phyloP scores from a whole-genome alignment of 805 yeast genomes.

The Wickerhamiella sorbophila region DNA sequence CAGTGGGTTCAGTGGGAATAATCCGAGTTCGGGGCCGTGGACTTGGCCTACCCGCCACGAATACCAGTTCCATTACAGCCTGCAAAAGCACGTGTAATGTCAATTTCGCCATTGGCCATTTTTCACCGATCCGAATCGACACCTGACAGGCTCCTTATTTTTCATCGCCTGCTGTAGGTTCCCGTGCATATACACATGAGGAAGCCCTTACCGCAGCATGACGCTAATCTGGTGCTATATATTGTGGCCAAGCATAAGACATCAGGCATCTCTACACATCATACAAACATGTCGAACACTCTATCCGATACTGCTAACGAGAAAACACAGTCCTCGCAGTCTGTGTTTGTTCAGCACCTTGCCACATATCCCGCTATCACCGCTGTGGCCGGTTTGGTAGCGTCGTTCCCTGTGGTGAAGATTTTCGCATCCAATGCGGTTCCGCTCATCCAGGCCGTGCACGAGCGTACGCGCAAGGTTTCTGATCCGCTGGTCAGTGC shows the following conservation, averaged over 20 bases:
- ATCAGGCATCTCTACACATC: too few relatives aligned
- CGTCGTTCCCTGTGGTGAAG: slow-evolving; percentile 44
- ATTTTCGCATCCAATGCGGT: slow-evolving; percentile 47
- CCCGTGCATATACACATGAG: not conserved
- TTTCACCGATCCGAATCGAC: too few relatives aligned
- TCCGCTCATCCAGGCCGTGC: slow-evolving; percentile 36
- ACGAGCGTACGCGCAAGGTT: slow-evolving; percentile 21
- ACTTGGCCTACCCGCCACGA: too few relatives aligned
- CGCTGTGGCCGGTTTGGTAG: slow-evolving; percentile 42
- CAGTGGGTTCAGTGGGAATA: too few relatives aligned
- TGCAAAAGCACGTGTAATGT: too few relatives aligned
- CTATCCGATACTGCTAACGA: not conserved
- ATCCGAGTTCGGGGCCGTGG: too few relatives aligned
- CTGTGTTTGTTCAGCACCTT: slow-evolving; percentile 34
- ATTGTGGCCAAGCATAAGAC: too few relatives aligned
- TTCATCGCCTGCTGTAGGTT: not conserved
- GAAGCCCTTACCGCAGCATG: not conserved
- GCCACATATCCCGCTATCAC: slow-evolving; percentile 42
- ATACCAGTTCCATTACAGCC: too few relatives aligned
- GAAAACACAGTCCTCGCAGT: slow-evolving; percentile 17
- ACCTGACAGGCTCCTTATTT: too few relatives aligned
- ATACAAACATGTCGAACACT: slow-evolving; percentile 1
- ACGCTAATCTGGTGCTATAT: too few relatives aligned
- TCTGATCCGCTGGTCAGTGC: slow-evolving; percentile 25
- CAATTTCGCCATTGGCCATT: too few relatives aligned